phyloP scores from a whole-genome alignment of 1,139 yeast genomes.

The Trichomonascaceae sp. region DNA sequence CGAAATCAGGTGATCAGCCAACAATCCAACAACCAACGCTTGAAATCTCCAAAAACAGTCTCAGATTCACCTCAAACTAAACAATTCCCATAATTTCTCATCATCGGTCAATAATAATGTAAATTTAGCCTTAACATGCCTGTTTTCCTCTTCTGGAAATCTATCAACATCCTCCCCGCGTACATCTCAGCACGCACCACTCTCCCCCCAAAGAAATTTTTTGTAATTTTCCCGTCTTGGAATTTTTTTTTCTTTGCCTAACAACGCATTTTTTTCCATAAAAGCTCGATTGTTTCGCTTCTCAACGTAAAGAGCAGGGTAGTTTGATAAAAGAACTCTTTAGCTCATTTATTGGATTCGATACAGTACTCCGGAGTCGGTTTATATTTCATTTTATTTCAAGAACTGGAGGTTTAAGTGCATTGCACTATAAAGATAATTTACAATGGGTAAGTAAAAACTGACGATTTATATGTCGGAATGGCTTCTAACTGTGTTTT shows the following conservation, averaged over 20 bases:
- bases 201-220: not conserved
- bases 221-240: not conserved
- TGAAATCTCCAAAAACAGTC: too few species aligned
- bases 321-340: not conserved
- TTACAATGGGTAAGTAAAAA: constrained; percentile 30
- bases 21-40: too few species aligned
- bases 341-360: not conserved
- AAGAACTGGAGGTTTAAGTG: constrained; percentile 11
- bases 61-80: too few species aligned
- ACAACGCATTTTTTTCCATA: not conserved
- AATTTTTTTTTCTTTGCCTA: constrained; percentile 5
- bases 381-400: constrained; percentile 6
- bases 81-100: too few species aligned
- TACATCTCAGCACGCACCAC: constrained; percentile 4
- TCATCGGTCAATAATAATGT: too few species aligned
- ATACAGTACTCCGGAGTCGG: not conserved
- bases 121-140: too few species aligned
- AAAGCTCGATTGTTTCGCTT: not conserved
- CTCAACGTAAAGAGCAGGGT: not conserved
- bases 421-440: constrained; percentile 17
- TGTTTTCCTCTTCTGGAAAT: too few species aligned
- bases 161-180: not conserved
- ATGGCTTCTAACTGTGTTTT: constrained; percentile 4
- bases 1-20: too few species aligned
- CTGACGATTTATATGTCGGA: not conserved